Percentiles rank a stretch among this genome's conserved stretches.
Conservation (phyloP, 2,329 filamentous ascomycete genomes). For the Ceratocystis huliohia region DNA sequence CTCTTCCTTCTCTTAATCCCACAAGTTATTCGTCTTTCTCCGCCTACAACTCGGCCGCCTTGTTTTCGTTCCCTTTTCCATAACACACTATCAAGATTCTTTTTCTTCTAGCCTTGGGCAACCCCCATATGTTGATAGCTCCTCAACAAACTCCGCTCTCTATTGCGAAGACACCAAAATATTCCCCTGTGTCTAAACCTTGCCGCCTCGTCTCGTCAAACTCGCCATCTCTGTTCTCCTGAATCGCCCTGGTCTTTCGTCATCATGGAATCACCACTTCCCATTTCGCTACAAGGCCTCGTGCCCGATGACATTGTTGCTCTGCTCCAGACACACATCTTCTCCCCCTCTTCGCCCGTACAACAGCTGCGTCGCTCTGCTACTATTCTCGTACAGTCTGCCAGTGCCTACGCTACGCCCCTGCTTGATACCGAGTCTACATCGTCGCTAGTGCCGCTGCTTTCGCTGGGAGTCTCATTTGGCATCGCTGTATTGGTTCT, state of each 20-base stretch:
- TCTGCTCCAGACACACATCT: constrained; percentile 36
- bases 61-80: not conserved
- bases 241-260: not conserved
- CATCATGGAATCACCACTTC: constrained; percentile 5
- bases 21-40: constrained; percentile 6
- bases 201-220: not conserved
- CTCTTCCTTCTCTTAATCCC: too few relatives aligned
- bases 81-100: not conserved
- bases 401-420: constrained; percentile 26
- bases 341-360: constrained; percentile 35
- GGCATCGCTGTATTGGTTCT: constrained; percentile 26
- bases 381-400: constrained; percentile 23
- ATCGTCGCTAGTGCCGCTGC: constrained; percentile 27
- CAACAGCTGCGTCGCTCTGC: constrained; percentile 31
- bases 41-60: not conserved
- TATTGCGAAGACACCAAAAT: not conserved
- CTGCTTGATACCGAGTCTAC: constrained; percentile 32
- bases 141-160: not conserved
- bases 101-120: not conserved
- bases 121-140: not conserved
- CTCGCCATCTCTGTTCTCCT: not conserved
- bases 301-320: constrained; percentile 35
- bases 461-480: constrained; percentile 25
- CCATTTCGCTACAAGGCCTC: constrained; percentile 30
- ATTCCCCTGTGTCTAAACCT: not conserved